Evolutionary conservation across 495 filamentous ascomycete genomes (phyloP).

Genomic region (Barbatosphaeria neglecta): DNA sequence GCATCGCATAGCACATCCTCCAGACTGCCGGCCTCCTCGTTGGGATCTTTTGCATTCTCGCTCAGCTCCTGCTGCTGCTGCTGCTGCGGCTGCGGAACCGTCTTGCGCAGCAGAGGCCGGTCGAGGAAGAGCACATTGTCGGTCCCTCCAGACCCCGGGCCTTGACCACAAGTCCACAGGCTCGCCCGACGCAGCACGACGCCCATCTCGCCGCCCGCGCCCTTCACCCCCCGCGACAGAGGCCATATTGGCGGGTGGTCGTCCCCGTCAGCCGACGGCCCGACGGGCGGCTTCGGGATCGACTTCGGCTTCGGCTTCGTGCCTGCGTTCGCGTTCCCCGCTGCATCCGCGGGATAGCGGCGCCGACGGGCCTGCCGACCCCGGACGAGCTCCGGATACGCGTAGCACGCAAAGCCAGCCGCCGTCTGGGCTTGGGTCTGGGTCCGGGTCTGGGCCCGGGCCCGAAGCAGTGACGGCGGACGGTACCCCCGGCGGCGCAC

Average conservation of each 20-base stretch:
- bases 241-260: constrained; percentile 1
- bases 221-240: too few relatives aligned
- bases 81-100: constrained; percentile 1
- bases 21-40: constrained; percentile 8
- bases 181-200: constrained; percentile 18
- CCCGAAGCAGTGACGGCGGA: too few relatives aligned
- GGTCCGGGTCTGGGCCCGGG: too few relatives aligned
- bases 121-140: constrained; percentile 20
- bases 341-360: neutral
- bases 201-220: constrained; percentile 5
- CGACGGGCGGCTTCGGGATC: neutral
- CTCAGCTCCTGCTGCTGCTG: neutral
- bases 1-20: constrained; percentile 12
- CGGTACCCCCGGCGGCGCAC: constrained; percentile 13
- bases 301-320: neutral
- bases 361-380: neutral
- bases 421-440: too few relatives aligned
- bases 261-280: neutral
- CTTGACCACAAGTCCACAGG: constrained; percentile 11
- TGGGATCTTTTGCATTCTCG: neutral
- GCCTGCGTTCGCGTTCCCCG: neutral
- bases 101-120: constrained; percentile 9
- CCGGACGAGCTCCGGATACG: constrained; percentile 20
- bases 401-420: constrained; percentile 14
- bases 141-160: neutral